Evolutionary conservation across 257 asterid species (phyloP).

Genomic region (Solanum etuberosum): DNA sequence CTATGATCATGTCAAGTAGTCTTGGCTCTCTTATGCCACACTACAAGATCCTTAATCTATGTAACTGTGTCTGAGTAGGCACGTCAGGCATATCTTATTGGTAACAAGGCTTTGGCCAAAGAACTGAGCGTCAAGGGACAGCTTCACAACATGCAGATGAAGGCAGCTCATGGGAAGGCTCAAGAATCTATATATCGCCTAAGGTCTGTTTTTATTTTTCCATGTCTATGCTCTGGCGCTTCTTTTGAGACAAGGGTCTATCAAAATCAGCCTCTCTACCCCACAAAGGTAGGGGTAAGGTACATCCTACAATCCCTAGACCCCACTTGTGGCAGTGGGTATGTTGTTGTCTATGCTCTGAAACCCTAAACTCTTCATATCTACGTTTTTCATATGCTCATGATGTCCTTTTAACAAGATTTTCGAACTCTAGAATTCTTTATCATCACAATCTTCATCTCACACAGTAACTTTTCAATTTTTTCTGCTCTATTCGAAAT

Average conservation of each 20-base stretch:
- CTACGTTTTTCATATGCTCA: neutral
- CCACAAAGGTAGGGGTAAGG: neutral
- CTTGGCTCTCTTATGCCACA: neutral
- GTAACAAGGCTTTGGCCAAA: constrained; percentile 97
- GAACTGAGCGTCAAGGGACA: constrained; percentile 96
- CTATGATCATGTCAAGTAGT: neutral
- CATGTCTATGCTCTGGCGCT: neutral
- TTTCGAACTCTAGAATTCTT: neutral
- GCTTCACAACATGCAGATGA: constrained; percentile 94
- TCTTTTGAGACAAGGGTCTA: neutral
- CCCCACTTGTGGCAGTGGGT: neutral
- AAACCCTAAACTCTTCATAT: neutral
- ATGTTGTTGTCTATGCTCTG: neutral
- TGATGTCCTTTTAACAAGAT: neutral
- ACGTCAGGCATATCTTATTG: constrained; percentile 83
- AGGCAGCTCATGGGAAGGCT: constrained; percentile 89
- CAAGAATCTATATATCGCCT: constrained; percentile 81
- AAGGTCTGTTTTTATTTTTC: constrained; percentile 41
- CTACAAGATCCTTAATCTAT: neutral
- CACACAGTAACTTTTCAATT: neutral
- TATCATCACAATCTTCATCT: neutral
- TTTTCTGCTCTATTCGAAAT: neutral
- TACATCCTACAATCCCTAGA: neutral
- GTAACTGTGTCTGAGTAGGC: constrained; percentile 40
- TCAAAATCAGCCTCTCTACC: neutral